Conservation (phyloP, 495 filamentous ascomycete species). For the Xylaria telfairii region DNA sequence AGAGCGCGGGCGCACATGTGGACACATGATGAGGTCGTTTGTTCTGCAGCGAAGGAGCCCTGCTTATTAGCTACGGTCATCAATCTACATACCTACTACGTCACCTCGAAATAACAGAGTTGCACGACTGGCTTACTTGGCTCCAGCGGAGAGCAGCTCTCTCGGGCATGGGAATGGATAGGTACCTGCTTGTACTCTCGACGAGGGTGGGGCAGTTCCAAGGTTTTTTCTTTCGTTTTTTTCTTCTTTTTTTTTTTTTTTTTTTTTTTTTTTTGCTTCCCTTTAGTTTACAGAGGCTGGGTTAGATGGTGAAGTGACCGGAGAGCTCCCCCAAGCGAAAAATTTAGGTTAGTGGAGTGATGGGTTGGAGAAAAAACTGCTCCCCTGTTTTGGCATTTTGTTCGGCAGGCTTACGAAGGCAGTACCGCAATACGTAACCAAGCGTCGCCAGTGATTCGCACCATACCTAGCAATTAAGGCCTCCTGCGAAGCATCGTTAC, state of each 20-base stretch:
- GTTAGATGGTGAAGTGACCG: neutral
- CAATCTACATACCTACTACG: neutral
- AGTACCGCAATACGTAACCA: neutral
- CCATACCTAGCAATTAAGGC: neutral
- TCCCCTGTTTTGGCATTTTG: neutral
- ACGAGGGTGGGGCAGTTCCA: neutral
- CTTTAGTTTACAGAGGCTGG: neutral
- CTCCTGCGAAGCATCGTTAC: neutral
- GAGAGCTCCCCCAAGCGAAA: neutral
- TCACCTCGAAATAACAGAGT: conserved; percentile 9
- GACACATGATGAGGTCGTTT: conserved; percentile 3
- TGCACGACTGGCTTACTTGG: conserved; percentile 3
- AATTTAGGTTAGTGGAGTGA: neutral
- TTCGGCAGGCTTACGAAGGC: conserved; percentile 9
- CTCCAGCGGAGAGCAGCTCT: neutral
- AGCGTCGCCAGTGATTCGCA: neutral
- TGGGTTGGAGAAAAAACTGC: neutral
- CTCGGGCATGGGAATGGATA: neutral
- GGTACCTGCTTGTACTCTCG: neutral
- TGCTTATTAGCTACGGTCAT: conserved; percentile 1
- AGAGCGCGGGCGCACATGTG: conserved; percentile 20
- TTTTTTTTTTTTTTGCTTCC: neutral
- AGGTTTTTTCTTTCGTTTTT: no score
- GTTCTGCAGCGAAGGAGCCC: neutral
- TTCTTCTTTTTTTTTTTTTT: neutral